Conservation (phyloP, 495 filamentous ascomycete species). For the Penicillium robsamsonii region DNA sequence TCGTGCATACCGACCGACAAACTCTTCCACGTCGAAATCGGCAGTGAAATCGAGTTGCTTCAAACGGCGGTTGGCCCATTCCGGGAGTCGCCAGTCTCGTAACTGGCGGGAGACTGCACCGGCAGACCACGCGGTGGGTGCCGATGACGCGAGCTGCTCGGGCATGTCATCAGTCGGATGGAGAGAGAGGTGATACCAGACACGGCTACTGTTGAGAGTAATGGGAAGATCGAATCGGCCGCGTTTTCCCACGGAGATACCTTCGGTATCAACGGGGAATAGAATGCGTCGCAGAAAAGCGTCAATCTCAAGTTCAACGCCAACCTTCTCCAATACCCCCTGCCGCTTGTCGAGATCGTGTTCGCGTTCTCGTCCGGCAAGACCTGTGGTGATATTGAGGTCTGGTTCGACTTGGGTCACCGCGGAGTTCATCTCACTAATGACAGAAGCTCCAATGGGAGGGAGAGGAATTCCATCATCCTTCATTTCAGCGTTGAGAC, state of each 20-base stretch:
- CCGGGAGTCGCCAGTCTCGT: slow-evolving; percentile 85
- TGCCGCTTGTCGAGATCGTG: slow-evolving; percentile 78
- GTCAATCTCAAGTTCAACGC: slow-evolving; percentile 73
- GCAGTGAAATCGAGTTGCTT: slow-evolving; percentile 95
- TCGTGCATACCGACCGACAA: slow-evolving; percentile 72
- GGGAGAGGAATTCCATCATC: slow-evolving; percentile 79
- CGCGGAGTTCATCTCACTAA: slow-evolving; percentile 80
- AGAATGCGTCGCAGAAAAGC: slow-evolving; percentile 82
- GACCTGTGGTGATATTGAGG: slow-evolving; percentile 69
- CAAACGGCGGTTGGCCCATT: slow-evolving; percentile 93
- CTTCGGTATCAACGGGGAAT: slow-evolving; percentile 72
- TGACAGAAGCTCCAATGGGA: slow-evolving; percentile 68
- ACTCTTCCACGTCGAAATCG: slow-evolving; percentile 94
- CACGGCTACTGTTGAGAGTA: slow-evolving; percentile 73
- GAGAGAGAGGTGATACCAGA: slow-evolving; percentile 92
- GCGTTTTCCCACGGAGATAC: slow-evolving; percentile 66
- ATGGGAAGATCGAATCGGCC: slow-evolving; percentile 73
- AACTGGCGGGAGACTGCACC: slow-evolving; percentile 88
- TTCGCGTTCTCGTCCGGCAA: slow-evolving; percentile 67
- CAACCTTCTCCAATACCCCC: slow-evolving; percentile 80
- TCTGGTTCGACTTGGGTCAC: slow-evolving; percentile 77
- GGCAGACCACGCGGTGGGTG: slow-evolving; percentile 78
- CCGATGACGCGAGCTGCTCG: slow-evolving; percentile 58
- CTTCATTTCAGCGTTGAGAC: slow-evolving; percentile 96
- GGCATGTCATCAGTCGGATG: slow-evolving; percentile 89